Percentiles rank a stretch among this genome's conserved stretches.
Evolutionary conservation across 352 stramenopile species (phyloP).

Genomic region (Phytophthora fragariae): DNA sequence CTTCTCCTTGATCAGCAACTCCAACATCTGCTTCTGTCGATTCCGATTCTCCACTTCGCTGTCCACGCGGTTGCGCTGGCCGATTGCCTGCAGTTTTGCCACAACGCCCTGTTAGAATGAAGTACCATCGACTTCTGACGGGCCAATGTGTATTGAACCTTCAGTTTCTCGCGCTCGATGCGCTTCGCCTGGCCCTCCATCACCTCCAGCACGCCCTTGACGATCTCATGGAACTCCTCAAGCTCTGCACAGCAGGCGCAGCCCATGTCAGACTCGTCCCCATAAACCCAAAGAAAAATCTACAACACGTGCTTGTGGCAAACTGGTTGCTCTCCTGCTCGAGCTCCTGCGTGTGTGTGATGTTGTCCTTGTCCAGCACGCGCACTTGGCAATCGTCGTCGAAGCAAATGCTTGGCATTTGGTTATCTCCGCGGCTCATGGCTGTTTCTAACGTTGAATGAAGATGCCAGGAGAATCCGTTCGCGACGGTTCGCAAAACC

Average conservation of each 20-base stretch:
- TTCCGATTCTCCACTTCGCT: slow-evolving; percentile 86
- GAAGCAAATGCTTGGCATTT: slow-evolving; percentile 79
- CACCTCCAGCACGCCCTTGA: slow-evolving; percentile 82
- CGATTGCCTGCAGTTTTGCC: slow-evolving; percentile 61
- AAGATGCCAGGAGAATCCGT: slow-evolving; percentile 1
- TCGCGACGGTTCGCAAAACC: slow-evolving; percentile 23
- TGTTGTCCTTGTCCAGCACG: slow-evolving; percentile 84
- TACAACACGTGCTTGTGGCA: slow-evolving; percentile 55
- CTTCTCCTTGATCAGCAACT: slow-evolving; percentile 86
- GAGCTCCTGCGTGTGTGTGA: slow-evolving; percentile 77
- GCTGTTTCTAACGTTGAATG: slow-evolving; percentile 1
- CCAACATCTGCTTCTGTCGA: slow-evolving; percentile 81
- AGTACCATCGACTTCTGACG: not conserved
- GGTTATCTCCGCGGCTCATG: slow-evolving; percentile 80
- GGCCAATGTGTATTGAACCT: slow-evolving; percentile 38
- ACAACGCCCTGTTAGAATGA: not conserved
- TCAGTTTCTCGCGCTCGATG: slow-evolving; percentile 86
- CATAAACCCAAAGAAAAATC: not conserved
- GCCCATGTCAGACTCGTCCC: not conserved
- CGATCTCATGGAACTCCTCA: slow-evolving; percentile 84
- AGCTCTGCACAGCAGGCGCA: slow-evolving; percentile 53
- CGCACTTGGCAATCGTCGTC: slow-evolving; percentile 84
- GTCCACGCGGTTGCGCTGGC: slow-evolving; percentile 82
- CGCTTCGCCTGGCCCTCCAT: slow-evolving; percentile 81
- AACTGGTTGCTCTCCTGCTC: slow-evolving; percentile 88